These are phyloP conservation scores for Narthecium ossifragum DNA, from an alignment of 106 monocot species.

Conservation along the genomic window DNA sequence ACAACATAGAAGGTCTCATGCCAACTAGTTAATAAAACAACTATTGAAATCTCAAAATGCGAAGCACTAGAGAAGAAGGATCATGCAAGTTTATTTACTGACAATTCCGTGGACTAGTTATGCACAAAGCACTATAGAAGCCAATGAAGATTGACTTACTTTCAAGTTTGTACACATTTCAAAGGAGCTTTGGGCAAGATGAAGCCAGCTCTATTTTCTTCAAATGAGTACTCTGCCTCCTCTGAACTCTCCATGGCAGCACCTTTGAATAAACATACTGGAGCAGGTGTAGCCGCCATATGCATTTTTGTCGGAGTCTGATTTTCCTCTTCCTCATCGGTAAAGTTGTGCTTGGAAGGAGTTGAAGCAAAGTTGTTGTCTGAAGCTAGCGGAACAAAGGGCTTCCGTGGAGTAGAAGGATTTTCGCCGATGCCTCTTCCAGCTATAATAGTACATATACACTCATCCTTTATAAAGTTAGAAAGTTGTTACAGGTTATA, in stretches of 20 bases:
- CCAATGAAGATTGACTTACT: neutral
- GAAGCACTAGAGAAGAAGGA: no score
- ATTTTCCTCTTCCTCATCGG: neutral
- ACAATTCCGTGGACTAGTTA: no score
- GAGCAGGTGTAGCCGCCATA: neutral
- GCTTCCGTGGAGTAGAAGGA: neutral
- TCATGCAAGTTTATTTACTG: no score
- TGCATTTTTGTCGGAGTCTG: neutral
- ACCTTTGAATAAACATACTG: neutral
- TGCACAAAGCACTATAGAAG: neutral
- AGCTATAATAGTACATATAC: neutral
- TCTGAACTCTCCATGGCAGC: neutral
- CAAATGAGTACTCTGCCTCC: slow-evolving; percentile 5
- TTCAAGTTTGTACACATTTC: neutral
- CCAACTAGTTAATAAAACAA: no score
- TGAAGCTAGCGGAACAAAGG: slow-evolving; percentile 1
- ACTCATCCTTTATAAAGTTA: neutral
- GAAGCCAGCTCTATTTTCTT: slow-evolving; percentile 6
- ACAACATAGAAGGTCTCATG: no score
- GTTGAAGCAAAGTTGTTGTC: neutral
- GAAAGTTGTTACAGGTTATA: no score
- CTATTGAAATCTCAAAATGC: no score
- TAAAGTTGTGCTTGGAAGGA: neutral
- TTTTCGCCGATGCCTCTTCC: neutral
- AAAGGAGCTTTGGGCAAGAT: neutral